Percentiles rank a stretch among this genome's conserved stretches.
Conservation (phyloP, 106 monocot genomes). For the Narthecium ossifragum region DNA sequence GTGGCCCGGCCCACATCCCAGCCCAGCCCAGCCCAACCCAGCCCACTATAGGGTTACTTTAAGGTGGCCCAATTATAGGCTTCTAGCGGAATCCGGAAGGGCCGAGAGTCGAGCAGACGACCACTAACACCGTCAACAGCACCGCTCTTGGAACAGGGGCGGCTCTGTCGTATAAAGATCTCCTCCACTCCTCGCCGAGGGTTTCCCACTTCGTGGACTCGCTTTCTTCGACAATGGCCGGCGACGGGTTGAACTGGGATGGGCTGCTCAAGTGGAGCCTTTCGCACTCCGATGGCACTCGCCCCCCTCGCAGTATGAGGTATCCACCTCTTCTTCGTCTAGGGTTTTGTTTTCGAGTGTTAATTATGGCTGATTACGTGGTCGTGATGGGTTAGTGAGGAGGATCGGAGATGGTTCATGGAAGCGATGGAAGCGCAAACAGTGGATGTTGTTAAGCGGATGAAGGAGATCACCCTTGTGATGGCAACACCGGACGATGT, state of each 20-base stretch:
- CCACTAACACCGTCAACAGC: not conserved
- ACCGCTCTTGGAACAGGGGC: not conserved
- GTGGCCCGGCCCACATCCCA: no score
- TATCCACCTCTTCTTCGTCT: not conserved
- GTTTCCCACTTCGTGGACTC: not conserved
- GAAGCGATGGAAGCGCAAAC: constrained; percentile 91
- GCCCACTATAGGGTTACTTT: no score
- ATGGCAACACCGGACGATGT: constrained; percentile 80
- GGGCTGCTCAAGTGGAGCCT: constrained; percentile 96
- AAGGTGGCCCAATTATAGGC: not conserved
- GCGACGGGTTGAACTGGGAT: constrained; percentile 67
- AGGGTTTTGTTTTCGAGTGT: not conserved
- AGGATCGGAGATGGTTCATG: constrained; percentile 89
- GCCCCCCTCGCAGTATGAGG: constrained; percentile 54
- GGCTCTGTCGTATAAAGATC: not conserved
- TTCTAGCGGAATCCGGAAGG: not conserved
- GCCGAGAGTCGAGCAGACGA: no score
- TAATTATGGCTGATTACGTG: no score
- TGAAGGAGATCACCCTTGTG: constrained; percentile 96
- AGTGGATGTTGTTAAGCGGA: constrained; percentile 73
- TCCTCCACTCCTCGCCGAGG: not conserved
- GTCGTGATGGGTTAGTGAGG: constrained; percentile 46
- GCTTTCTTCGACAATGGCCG: constrained; percentile 26
- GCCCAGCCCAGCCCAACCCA: no score
- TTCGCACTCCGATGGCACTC: constrained; percentile 62